These are phyloP conservation scores for Lasiodiplodia citricola DNA, from an alignment of 2,329 filamentous ascomycete genomes.

Conservation along the genomic window DNA sequence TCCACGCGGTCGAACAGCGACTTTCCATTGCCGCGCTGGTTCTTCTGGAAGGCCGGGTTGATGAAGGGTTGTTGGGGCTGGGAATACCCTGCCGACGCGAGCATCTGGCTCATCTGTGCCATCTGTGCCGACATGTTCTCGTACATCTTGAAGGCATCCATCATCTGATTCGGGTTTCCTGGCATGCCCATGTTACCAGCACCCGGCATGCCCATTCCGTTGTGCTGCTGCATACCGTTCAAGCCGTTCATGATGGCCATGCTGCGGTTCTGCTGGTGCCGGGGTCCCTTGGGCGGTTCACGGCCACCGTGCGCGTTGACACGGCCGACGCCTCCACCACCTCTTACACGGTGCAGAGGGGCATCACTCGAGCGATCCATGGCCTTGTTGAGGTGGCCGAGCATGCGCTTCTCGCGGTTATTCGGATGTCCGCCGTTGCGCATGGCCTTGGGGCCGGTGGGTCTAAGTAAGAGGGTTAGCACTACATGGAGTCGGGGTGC, in stretches of 20 bases:
- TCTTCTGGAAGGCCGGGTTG: conserved; percentile 57
- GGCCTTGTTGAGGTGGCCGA: conserved; percentile 82
- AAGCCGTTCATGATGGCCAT: conserved; percentile 44
- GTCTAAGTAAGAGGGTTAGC: conserved; percentile 59
- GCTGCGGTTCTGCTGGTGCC: conserved; percentile 49
- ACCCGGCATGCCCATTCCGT: conserved; percentile 45
- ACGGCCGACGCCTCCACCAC: conserved; percentile 73
- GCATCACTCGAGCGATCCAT: conserved; percentile 79
- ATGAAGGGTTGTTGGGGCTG: conserved; percentile 54
- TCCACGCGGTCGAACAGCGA: conserved; percentile 78
- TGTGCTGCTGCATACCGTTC: conserved; percentile 54
- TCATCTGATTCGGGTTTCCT: conserved; percentile 22
- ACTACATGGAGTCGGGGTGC: too few species aligned
- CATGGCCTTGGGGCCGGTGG: conserved; percentile 95
- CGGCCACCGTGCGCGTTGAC: conserved; percentile 77
- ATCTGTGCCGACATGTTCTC: conserved; percentile 51
- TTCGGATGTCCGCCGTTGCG: conserved; percentile 69
- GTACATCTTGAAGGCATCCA: conserved; percentile 29
- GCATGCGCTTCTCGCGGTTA: conserved; percentile 75
- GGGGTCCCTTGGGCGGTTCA: conserved; percentile 73
- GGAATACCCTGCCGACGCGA: conserved; percentile 84
- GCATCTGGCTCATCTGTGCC: conserved; percentile 74
- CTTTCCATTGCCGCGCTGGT: conserved; percentile 44
- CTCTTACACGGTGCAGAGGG: conserved; percentile 79
- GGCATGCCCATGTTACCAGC: conserved; percentile 13